Base-by-base conservation (phyloP, 495 filamentous ascomycete species). In the Apodospora peruviana region DNA sequence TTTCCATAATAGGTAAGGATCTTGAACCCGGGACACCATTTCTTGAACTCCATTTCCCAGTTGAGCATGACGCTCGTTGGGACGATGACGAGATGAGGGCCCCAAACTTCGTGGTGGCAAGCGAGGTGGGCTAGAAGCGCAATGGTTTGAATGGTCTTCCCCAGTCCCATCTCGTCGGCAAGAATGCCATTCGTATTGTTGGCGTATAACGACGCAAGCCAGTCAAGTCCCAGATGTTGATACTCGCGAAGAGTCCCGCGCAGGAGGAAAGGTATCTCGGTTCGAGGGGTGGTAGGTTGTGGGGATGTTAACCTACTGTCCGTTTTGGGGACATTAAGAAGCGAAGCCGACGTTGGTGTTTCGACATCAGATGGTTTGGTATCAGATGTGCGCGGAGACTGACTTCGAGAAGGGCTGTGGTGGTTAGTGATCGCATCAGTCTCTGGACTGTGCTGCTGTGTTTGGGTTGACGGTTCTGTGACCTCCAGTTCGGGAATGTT, bases 31-130 rank as follows among this genome's bases (percentile, higher is more conserved):
- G 94, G 94, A 42, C 89, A 90, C 84, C 90, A 99, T 66, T 97
- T 97, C 61, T 97, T 97, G 76, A 99, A 99, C 66, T 99, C 94
- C 85, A 96, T 96, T 64, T 97, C 94, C 94, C 94, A 99, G 63
- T 99, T 99, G 44, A 99, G 82, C 76, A 99, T 96, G 23, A 99
- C 94, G 68, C 90, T 96, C 8, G 94, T 97, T 2, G 94, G 94
- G 5, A 99, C 94, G 52, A 99, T 86, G 32, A 99, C 86, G 18
- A 99, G 72, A 74, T 99, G 94, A 0, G 94, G 89, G 0, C 94
- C 94, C 94, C 94, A 99, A 21, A 91, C 82, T 59, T 88, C 82
- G 63, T 95, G 86, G 48, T 95, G 75, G 45, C 90, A 90, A 19
- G 94, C 94, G 29, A 99, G 77, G 64, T 97, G 91, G 14, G 93